Base-by-base conservation (phyloP, 768 basidiomycete species). In the Boletus subcaerulescens region DNA sequence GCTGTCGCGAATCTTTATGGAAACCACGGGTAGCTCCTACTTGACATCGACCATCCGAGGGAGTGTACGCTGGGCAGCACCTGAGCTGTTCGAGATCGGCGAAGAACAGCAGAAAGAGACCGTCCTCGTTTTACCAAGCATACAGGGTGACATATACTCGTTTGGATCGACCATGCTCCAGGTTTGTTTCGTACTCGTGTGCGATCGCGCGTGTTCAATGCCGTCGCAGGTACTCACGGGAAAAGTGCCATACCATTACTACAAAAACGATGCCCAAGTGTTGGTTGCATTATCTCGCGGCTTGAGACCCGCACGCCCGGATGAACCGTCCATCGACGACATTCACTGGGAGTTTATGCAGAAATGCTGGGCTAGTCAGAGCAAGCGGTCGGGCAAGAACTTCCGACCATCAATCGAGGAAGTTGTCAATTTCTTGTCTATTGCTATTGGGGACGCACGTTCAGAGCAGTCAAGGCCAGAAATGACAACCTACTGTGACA, bases 61-160 rank as follows among this genome's bases (percentile, higher is more conserved):
- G 9, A 77, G 75, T 22, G 68, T 79, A 33, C 72, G 78, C 1
- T 80, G 80, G 78, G 76, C 75, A 6, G 80, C 79, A 52, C 68
- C 77, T 0, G 64, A 74, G 15, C 52, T 81, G 0, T 79, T 76
- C 53, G 63, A 59, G 6, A 38, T 66, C 18, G 56, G 54, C 11
- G 66, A 72, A 15, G 69, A 74, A 22, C 45, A 41, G 5, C 67
- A 70, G 26, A 41, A 56, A n/a, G 50, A 53, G 15, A 61, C 64
- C 52, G 11, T 39, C 13, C 40, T 43, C 3, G 13, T 45, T 1
- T n/a, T 61, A n/a, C 65, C 62, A 0, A 51, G 9, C 17, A 46
- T 47, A 3, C 45, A 62, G 44, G 76, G 71, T 41, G 80, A 82
- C 60, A 72, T 79, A 18, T 82, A 72, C 50, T 75, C 75, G 2